phyloP scores from a whole-genome alignment of 2,329 filamentous ascomycete genomes.

The Ophiostoma ulmi region DNA sequence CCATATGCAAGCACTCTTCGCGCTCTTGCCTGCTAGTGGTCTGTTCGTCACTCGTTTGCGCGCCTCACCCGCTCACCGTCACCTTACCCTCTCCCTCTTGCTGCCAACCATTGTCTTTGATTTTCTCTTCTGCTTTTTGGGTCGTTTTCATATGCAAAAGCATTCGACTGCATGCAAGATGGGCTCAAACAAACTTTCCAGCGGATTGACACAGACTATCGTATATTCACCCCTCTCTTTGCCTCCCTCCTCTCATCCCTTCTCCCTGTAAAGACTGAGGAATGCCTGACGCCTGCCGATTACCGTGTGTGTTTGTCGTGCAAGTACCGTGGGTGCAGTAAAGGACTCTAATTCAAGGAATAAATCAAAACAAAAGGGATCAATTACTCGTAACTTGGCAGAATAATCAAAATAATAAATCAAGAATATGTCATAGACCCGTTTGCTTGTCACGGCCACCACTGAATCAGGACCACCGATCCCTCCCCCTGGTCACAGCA shows the following conservation, averaged over 20 bases:
- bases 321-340: neutral
- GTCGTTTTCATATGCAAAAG: neutral
- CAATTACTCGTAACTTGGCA: too few species aligned
- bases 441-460: neutral
- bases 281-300: neutral
- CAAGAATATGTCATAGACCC: neutral
- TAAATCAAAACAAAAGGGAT: neutral
- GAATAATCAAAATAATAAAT: neutral
- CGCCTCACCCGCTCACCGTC: neutral
- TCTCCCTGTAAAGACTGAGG: neutral
- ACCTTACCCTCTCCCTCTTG: neutral
- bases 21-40: neutral
- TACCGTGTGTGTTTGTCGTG: neutral
- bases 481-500: conserved; percentile 1
- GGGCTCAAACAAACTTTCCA: neutral
- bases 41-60: neutral
- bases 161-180: neutral
- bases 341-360: neutral
- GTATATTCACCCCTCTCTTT: neutral
- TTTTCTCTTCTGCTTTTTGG: neutral
- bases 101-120: neutral
- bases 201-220: neutral
- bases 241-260: neutral
- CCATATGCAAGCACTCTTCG: too few species aligned
- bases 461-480: conserved; percentile 2